phyloP scores from a whole-genome alignment of 192 early-diverging fungal genomes.

The Backusella morwellensis region DNA sequence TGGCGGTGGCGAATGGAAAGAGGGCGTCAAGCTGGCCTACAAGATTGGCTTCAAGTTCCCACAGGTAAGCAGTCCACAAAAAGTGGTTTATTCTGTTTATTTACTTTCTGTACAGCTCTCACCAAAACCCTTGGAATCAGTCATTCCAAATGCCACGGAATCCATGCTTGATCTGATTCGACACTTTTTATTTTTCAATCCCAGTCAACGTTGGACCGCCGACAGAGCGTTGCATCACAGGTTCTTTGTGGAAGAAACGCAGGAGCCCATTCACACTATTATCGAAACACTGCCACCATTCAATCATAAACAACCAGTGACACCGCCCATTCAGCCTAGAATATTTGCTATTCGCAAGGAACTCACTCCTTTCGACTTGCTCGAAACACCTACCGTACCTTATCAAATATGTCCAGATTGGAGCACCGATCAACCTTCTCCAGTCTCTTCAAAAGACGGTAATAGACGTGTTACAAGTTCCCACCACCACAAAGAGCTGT shows the following conservation, averaged over 20 bases:
- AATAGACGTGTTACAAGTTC: neutral
- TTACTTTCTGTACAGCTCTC: constrained; percentile 9
- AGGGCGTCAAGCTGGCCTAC: constrained; percentile 64
- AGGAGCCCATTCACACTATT: constrained; percentile 8
- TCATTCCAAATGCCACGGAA: constrained; percentile 60
- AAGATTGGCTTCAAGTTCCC: constrained; percentile 67
- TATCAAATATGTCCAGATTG: constrained; percentile 12
- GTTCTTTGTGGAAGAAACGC: constrained; percentile 17
- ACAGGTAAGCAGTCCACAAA: constrained; percentile 25
- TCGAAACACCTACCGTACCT: neutral
- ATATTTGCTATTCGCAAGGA: neutral
- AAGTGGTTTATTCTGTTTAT: neutral
- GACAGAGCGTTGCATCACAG: constrained; percentile 51
- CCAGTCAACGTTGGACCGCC: constrained; percentile 72
- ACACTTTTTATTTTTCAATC: constrained; percentile 78
- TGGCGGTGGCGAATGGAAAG: constrained; percentile 65
- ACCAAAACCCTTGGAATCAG: constrained; percentile 51
- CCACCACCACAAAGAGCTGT: neutral
- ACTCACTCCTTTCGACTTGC: constrained; percentile 5
- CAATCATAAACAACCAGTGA: neutral
- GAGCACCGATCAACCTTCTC: neutral
- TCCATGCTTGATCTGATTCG: constrained; percentile 62
- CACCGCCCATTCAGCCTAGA: neutral
- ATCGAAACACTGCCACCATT: neutral
- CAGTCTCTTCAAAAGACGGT: neutral